Conservation (phyloP, 176 grass and related monocot genomes). For the Leersia perrieri region DNA sequence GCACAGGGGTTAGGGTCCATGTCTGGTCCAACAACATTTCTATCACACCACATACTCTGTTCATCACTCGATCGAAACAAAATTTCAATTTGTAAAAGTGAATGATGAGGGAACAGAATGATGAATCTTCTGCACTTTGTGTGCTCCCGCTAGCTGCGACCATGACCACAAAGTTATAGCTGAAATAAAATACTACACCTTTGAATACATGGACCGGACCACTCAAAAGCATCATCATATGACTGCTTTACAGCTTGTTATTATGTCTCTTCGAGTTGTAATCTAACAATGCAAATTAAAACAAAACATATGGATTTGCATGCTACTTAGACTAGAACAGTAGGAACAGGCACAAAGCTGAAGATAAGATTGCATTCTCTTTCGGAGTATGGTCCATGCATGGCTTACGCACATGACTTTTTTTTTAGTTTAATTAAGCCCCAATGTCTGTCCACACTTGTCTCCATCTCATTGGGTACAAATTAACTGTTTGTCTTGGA, state of each 20-base stretch:
- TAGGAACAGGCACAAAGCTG: background rate
- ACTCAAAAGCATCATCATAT: background rate
- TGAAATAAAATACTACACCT: background rate
- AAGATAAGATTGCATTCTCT: background rate
- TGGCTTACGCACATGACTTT: background rate
- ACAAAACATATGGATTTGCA: background rate
- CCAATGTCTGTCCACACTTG: background rate
- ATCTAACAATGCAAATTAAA: background rate
- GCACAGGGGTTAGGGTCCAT: background rate
- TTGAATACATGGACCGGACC: background rate
- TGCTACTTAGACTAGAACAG: background rate
- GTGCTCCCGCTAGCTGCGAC: background rate
- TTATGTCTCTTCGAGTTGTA: background rate
- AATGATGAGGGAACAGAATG: slow-evolving; percentile 1
- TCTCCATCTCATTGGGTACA: background rate
- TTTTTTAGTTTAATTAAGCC: background rate
- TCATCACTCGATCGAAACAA: background rate
- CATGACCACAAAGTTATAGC: background rate
- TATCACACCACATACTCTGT: background rate
- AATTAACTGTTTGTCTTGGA: background rate
- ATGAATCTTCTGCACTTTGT: background rate
- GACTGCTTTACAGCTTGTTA: background rate
- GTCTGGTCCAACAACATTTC: background rate
- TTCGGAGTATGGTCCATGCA: background rate
- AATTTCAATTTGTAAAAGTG: background rate